These are phyloP conservation scores for Coniochaeta hoffmannii DNA, from an alignment of 2,329 filamentous ascomycete species.

Conservation along the genomic window DNA sequence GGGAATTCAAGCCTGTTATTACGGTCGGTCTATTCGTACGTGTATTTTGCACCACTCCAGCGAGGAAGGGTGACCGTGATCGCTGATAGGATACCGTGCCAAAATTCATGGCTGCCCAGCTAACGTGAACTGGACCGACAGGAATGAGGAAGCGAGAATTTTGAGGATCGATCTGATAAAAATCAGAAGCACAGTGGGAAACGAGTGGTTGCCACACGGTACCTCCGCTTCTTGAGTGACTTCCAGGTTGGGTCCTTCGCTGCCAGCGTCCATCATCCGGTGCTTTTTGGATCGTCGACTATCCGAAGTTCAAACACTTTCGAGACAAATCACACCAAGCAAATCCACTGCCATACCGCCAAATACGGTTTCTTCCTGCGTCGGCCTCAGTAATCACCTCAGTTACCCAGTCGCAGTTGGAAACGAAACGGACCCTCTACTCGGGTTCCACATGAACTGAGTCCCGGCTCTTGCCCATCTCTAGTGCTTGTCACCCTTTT, in stretches of 20 bases:
- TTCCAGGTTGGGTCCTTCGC: too few relatives aligned
- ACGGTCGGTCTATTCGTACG: too few relatives aligned
- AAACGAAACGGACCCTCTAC: background rate
- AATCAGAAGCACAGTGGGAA: background rate
- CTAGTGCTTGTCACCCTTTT: background rate
- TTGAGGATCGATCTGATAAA: background rate
- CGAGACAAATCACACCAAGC: constrained; percentile 14
- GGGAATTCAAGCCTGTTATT: too few relatives aligned
- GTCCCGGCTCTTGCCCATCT: background rate
- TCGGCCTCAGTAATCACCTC: background rate
- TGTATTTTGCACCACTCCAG: too few relatives aligned
- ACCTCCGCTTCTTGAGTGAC: background rate
- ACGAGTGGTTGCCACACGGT: background rate
- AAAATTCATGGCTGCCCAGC: too few relatives aligned
- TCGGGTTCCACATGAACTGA: background rate
- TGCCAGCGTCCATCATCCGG: constrained; percentile 1
- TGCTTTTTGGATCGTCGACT: constrained; percentile 9
- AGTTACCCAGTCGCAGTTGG: too few relatives aligned
- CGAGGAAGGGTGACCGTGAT: too few relatives aligned
- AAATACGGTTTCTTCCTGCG: constrained; percentile 2
- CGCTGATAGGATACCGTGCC: background rate
- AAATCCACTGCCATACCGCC: constrained; percentile 4
- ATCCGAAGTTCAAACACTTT: constrained; percentile 19
- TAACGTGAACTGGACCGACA: background rate
- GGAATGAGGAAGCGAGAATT: background rate